A percentile compares a stretch with the other conserved stretches of the same genome.
Evolutionary conservation across 768 basidiomycete species (phyloP).

Genomic region (Polyporus arcularius): DNA sequence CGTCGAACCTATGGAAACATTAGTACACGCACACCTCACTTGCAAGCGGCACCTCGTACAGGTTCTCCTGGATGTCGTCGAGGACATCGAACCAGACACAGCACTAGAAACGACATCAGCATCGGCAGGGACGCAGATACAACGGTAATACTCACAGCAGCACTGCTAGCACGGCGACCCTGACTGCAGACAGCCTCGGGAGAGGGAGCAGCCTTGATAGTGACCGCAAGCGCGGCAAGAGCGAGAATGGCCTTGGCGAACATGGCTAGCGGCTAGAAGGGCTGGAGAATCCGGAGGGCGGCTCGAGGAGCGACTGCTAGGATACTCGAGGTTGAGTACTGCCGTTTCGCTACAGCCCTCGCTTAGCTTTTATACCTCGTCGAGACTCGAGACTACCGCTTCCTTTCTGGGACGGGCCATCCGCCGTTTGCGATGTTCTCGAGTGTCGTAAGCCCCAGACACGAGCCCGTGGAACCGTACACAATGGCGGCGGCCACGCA

Average conservation of each 20-base stretch:
- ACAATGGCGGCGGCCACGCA: background rate
- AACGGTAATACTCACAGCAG: background rate
- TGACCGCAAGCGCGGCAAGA: slow-evolving; percentile 1
- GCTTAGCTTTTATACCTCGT: background rate
- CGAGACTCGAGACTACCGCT: background rate
- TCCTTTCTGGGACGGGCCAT: background rate
- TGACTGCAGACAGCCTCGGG: background rate
- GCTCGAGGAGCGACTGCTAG: background rate
- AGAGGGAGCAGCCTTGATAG: background rate
- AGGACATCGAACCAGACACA: slow-evolving; percentile 22
- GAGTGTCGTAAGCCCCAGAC: background rate
- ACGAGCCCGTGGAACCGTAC: background rate
- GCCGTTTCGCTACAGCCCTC: background rate
- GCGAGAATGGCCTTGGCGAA: slow-evolving; percentile 2
- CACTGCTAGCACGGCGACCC: slow-evolving; percentile 1
- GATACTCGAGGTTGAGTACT: slow-evolving; percentile 3
- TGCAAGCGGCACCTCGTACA: background rate
- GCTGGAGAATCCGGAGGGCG: background rate
- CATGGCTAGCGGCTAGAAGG: background rate
- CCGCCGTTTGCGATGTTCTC: background rate
- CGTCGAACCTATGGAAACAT: slow-evolving; percentile 4
- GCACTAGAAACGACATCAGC: background rate
- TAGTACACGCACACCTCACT: background rate
- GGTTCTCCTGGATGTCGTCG: slow-evolving; percentile 18
- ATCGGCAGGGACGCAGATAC: background rate